Evolutionary conservation across 441 rosid genomes (phyloP).

Genomic region (Erodium chrysanthum): DNA sequence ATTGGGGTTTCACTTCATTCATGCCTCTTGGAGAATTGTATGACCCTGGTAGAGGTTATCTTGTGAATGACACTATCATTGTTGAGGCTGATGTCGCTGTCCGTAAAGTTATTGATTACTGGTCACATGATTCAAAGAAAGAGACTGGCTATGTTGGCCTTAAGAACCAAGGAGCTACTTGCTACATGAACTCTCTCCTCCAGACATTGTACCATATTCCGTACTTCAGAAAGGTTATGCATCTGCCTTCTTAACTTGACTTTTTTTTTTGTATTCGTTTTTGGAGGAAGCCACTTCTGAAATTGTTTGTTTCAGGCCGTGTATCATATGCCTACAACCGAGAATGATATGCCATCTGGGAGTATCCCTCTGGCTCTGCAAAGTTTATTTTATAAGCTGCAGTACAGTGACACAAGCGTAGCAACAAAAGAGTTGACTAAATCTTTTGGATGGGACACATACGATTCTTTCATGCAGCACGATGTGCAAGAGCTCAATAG

Average conservation of each 20-base stretch:
- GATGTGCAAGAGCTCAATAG: conserved; percentile 78
- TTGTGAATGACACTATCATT: conserved; percentile 48
- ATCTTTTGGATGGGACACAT: conserved; percentile 76
- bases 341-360: conserved; percentile 59
- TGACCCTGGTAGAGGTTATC: conserved; percentile 57
- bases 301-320: conserved; percentile 43
- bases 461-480: conserved; percentile 73
- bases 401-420: conserved; percentile 58
- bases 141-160: conserved; percentile 76
- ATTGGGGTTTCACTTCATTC: conserved; percentile 71
- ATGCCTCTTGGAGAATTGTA: conserved; percentile 67
- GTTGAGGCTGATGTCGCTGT: conserved; percentile 71
- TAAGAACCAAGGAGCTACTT: conserved; percentile 75
- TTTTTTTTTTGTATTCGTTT: conserved; percentile 8
- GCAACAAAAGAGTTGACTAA: conserved; percentile 68
- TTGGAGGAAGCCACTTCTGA: conserved; percentile 11
- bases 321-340: conserved; percentile 76
- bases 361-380: conserved; percentile 73
- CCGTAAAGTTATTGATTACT: conserved; percentile 53
- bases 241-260: conserved; percentile 10
- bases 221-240: conserved; percentile 53
- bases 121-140: conserved; percentile 62
- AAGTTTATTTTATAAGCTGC: conserved; percentile 69
- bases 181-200: conserved; percentile 72
- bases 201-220: conserved; percentile 72